Evolutionary conservation across 1,284 basidiomycete genomes (phyloP), one percentile per base, ranked within the genome.

Genomic region (Cronartium ribicola): DNA sequence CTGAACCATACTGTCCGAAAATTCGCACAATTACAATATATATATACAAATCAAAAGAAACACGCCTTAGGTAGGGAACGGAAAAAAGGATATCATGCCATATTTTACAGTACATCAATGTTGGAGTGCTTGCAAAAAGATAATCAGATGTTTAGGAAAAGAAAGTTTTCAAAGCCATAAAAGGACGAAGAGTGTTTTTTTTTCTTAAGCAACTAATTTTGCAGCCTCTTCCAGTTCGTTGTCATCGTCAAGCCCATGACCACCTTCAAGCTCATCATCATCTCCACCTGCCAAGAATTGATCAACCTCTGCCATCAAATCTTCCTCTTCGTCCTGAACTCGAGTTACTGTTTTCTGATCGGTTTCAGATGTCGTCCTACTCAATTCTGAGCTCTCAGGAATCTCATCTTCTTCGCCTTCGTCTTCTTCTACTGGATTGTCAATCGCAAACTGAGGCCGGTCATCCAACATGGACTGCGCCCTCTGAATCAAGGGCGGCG

Each of bases 381-480:
- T 46, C 13, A 51, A 69, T 40, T 62, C 41, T 51, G 67, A 44
- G 29, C 29, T 60, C 20, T 64, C 55, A 41, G 8, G 55, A 64
- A 61, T 22, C 57, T 88, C 87, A 17, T 80, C 82, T 63, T 88
- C 87, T 29, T 88, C 89, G 61, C 90, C 89, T 17, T 89, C 90
- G 77, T 92, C 90, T 74, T 80, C 82, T 63, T 88, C 87, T 72
- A 88, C 89, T 4, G 89, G 91, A 81, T 93, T 91, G 80, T 97
- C 94, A 77, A 96, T 95, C 2, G 92, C 92, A 81, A 96, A 97
- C 76, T 90, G 89, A 46, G 91, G 92, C 64, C 94, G 84, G 79
- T 94, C 90, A 88, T 94, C 89, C 60, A 94, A 84, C 8, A 90
- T 90, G 65, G 90, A 88, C 75, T 88, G 90, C 29, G 90, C 90